Base-by-base conservation (phyloP, 1,284 basidiomycete species). In the Xerocomus minutiporus region DNA sequence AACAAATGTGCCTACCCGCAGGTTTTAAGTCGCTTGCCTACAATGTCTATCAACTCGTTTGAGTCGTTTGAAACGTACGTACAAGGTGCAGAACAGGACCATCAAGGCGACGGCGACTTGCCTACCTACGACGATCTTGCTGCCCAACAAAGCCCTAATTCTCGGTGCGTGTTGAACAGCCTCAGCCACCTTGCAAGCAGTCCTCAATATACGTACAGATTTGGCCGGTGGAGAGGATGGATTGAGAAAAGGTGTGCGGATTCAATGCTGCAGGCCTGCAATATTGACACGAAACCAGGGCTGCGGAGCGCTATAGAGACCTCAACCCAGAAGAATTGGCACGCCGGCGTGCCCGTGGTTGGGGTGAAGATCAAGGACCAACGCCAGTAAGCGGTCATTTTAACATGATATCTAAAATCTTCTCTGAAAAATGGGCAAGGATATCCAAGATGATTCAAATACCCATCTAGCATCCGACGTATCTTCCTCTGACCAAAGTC, bases 151-250 rank as follows among this genome's bases (percentile, higher is more conserved):
- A 88, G 84, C 41, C 85, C 88, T 8, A 90, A 90, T 71, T 90
- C 87, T 32, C 83, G 88, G 88, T 70, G 60, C 58, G 69, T 55
- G 17, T 20, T 20, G 20, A 20, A 20, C 23, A 39, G 45, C 54
- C 26, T 15, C n/a, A 20, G 43, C 29, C 53, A 32, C n/a, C 46
- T 36, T 46, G 34, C 32, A 28, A 5, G n/a, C 6, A 35, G 32
- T 38, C 53, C 45, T 58, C 58, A 44, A 51, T 20, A 26, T 43
- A 25, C 29, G 17, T 15, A 38, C 32, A 88, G 88, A 62, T 90
- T 91, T 61, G 88, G 89, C 36, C 76, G 88, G 55, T 91, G 88
- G 88, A 80, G 77, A 64, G 80, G 82, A 17, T 91, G 88, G 88
- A 86, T 91, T 54, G 88, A 91, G 73, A 91, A 91, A 69, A 78